phyloP scores from a whole-genome alignment of 2,329 filamentous ascomycete species.

The Talaromyces sp. region DNA sequence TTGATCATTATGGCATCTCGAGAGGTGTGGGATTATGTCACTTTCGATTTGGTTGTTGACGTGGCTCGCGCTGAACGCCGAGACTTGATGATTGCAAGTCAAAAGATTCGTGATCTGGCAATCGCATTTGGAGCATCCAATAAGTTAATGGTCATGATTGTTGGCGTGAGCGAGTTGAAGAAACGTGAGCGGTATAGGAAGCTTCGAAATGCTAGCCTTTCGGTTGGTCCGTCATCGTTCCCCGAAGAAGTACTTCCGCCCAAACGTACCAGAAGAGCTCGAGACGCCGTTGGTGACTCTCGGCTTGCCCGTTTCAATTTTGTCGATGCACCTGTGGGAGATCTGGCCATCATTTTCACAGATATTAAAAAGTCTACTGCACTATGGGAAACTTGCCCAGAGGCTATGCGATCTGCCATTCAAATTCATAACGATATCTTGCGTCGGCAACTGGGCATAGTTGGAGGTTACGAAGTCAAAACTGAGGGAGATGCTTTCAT shows the following conservation, averaged over 20 bases:
- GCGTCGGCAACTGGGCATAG: constrained; percentile 85
- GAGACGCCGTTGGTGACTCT: constrained; percentile 69
- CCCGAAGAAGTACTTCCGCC: constrained; percentile 60
- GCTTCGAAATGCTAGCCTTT: background rate
- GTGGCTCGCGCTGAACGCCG: constrained; percentile 80
- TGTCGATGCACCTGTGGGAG: constrained; percentile 84
- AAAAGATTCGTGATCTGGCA: constrained; percentile 89
- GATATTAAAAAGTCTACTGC: constrained; percentile 98
- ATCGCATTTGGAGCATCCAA: constrained; percentile 91
- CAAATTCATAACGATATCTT: constrained; percentile 97
- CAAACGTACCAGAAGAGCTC: constrained; percentile 60
- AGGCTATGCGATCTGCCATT: constrained; percentile 94
- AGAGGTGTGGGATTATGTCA: constrained; percentile 93
- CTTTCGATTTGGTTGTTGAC: constrained; percentile 85
- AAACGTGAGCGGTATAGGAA: constrained; percentile 62
- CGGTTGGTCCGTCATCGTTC: constrained; percentile 66
- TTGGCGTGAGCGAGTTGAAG: constrained; percentile 87
- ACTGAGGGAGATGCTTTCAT: constrained; percentile 99
- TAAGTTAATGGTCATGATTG: constrained; percentile 99
- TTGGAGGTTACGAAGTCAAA: constrained; percentile 98
- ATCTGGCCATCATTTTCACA: constrained; percentile 92
- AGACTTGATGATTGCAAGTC: constrained; percentile 90
- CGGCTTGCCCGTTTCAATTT: constrained; percentile 84
- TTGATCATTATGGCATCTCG: constrained; percentile 87
- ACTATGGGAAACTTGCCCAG: constrained; percentile 91